Evolutionary conservation across 1,284 basidiomycete genomes (phyloP).

Genomic region (Spongiforma sp.): DNA sequence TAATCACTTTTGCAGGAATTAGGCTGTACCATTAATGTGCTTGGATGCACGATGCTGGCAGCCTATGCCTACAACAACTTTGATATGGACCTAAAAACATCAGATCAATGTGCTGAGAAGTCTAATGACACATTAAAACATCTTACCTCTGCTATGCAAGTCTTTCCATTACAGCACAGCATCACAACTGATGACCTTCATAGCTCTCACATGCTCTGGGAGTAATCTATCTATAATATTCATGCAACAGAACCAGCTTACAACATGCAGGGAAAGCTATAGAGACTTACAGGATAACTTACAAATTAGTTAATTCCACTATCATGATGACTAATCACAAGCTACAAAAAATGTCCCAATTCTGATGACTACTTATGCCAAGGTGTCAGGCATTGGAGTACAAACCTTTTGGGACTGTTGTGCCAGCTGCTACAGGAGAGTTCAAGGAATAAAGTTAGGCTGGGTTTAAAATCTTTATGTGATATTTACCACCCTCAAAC

Average conservation of each 20-base stretch:
- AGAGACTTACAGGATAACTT: neutral
- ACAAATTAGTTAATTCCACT: too few relatives aligned
- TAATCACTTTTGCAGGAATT: neutral
- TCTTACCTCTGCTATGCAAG: conserved; percentile 4
- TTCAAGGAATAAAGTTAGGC: too few relatives aligned
- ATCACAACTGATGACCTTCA: neutral
- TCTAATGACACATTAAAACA: neutral
- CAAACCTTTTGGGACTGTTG: too few relatives aligned
- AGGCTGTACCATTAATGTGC: neutral
- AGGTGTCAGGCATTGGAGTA: too few relatives aligned
- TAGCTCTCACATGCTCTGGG: neutral
- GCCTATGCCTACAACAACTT: conserved; percentile 8
- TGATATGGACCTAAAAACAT: conserved; percentile 6
- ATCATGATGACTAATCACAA: too few relatives aligned
- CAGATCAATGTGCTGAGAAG: neutral
- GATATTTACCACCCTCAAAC: too few relatives aligned
- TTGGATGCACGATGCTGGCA: neutral
- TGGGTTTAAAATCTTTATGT: too few relatives aligned
- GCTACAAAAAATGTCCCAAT: too few relatives aligned
- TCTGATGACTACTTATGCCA: too few relatives aligned
- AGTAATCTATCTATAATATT: conserved; percentile 1
- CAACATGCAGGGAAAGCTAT: neutral
- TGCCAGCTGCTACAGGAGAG: too few relatives aligned
- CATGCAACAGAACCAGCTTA: neutral
- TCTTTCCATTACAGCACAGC: conserved; percentile 3